Conservation (phyloP, 108 stramenopile species). For the Pelagomonas calceolata region DNA sequence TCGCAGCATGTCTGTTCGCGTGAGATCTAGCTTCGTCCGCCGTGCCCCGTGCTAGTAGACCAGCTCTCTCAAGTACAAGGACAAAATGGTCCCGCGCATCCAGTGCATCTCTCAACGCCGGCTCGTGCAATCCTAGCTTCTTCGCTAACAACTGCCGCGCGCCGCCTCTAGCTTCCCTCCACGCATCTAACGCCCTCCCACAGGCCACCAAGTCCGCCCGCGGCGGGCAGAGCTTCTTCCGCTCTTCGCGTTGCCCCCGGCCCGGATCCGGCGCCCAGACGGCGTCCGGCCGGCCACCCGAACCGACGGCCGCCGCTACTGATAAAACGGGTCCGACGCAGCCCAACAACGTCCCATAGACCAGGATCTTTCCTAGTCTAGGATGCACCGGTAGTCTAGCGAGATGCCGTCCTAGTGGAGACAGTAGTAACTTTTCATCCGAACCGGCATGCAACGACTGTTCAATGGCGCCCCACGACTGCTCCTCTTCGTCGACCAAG, state of each 20-base stretch:
- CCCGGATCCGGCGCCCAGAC: background rate
- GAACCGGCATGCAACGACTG: background rate
- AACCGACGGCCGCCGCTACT: slow-evolving; percentile 34
- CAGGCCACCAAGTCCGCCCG: background rate
- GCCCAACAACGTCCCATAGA: slow-evolving; percentile 55
- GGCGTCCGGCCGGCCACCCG: background rate
- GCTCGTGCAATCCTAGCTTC: background rate
- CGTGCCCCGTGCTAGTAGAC: background rate
- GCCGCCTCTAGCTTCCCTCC: background rate
- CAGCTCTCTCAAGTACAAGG: background rate
- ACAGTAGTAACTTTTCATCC: slow-evolving; percentile 27
- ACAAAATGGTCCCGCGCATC: background rate
- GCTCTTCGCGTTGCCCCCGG: background rate
- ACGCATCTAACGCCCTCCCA: background rate
- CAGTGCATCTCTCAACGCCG: background rate
- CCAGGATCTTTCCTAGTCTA: slow-evolving; percentile 70
- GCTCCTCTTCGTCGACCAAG: background rate
- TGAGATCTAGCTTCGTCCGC: background rate
- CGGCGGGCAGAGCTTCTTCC: background rate
- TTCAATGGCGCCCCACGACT: background rate
- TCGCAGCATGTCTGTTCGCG: background rate
- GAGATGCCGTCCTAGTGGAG: slow-evolving; percentile 73
- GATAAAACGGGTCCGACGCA: slow-evolving; percentile 67
- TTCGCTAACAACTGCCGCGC: background rate
- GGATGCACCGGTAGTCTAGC: slow-evolving; percentile 79